These are phyloP conservation scores for Tulasnella calospora DNA, from an alignment of 768 basidiomycete genomes.

Conservation along the genomic window DNA sequence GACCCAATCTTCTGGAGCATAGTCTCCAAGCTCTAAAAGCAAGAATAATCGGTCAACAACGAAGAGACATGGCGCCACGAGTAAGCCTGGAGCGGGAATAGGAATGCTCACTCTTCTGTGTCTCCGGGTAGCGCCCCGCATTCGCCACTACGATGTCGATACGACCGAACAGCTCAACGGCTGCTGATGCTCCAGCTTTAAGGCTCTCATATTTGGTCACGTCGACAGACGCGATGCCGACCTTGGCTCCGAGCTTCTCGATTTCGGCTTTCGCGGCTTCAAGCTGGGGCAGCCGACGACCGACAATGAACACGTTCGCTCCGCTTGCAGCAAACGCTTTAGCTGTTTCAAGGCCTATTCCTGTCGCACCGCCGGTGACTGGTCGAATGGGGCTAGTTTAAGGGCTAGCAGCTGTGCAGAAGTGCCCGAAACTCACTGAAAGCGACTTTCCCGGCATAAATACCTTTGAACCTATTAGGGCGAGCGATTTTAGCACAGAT, in stretches of 20 bases:
- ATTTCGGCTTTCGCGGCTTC: constrained; percentile 31
- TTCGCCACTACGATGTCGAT: constrained; percentile 36
- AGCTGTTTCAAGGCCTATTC: constrained; percentile 34
- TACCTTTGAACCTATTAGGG: neutral
- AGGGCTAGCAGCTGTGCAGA: neutral
- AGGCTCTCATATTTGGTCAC: constrained; percentile 31
- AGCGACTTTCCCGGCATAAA: constrained; percentile 33
- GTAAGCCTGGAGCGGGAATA: neutral
- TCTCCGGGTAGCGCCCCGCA: constrained; percentile 29
- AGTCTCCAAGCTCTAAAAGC: neutral
- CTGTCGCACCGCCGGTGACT: constrained; percentile 33
- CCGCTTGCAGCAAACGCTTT: constrained; percentile 35
- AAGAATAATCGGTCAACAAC: neutral
- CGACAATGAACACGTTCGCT: constrained; percentile 32
- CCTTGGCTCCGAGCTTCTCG: constrained; percentile 29
- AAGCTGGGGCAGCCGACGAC: constrained; percentile 30
- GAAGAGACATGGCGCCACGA: neutral
- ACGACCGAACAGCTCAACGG: constrained; percentile 32
- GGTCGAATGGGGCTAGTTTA: neutral
- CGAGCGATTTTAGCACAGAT: neutral
- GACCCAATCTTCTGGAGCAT: constrained; percentile 33
- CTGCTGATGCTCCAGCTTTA: constrained; percentile 31
- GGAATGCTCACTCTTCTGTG: neutral
- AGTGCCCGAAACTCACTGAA: constrained; percentile 24
- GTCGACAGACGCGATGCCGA: constrained; percentile 30